These are phyloP conservation scores for Fallopia convolvulus DNA, from an alignment of 148 eudicot species.

Conservation along the genomic window DNA sequence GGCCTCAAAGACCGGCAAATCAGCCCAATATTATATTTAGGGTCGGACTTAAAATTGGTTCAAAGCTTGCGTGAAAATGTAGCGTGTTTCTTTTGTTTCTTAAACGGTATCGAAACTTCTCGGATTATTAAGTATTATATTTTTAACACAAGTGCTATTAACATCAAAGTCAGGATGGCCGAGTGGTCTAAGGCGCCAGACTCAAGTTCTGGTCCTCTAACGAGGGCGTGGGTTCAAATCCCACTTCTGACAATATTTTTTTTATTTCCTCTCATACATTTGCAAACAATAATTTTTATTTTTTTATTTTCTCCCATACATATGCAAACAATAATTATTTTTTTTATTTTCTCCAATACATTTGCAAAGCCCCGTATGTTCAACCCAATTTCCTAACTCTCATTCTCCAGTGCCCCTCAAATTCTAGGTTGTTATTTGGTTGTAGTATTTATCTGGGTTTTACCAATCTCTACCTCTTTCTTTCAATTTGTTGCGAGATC, in stretches of 20 bases:
- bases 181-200: slow-evolving; percentile 15
- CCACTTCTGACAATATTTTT: slow-evolving; percentile 2
- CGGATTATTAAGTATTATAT: too few species aligned
- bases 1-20: not conserved
- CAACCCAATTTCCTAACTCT: not conserved
- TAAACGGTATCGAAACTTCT: too few species aligned
- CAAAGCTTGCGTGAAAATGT: too few species aligned
- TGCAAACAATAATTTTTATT: too few species aligned
- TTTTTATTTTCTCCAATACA: too few species aligned
- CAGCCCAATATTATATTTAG: too few species aligned
- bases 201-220: slow-evolving; percentile 14
- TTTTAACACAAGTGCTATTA: not conserved
- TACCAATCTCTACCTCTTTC: not conserved
- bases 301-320: too few species aligned
- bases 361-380: not conserved
- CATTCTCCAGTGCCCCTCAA: not conserved
- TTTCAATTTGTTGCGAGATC: not conserved
- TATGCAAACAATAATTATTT: too few species aligned
- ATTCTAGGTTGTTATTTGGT: not conserved
- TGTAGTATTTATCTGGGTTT: not conserved
- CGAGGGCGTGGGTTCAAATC: slow-evolving; percentile 13
- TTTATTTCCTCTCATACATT: too few species aligned
- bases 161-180: slow-evolving; percentile 8
- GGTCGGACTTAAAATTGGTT: too few species aligned
- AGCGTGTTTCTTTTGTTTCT: too few species aligned